Percentiles rank a stretch among this genome's conserved stretches.
Conservation (phyloP, 768 basidiomycete genomes). For the Mycena sanguinolenta region DNA sequence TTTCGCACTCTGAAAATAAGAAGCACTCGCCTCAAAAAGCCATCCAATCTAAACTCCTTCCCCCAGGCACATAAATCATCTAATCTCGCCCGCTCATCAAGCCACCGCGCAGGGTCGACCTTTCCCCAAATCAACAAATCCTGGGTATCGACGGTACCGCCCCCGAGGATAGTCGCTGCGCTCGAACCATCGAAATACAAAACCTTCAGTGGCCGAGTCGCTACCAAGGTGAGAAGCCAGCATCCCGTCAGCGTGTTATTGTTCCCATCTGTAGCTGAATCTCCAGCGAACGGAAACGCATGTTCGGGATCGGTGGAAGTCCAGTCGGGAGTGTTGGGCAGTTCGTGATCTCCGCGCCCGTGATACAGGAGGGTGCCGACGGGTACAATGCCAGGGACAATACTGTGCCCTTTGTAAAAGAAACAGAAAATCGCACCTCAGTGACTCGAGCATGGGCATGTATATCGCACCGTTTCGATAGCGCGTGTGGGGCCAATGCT, state of each 20-base stretch:
- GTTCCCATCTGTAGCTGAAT: not conserved
- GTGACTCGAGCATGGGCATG: no score
- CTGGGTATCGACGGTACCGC: slow-evolving; percentile 1
- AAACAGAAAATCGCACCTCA: not conserved
- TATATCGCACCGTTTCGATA: slow-evolving; percentile 43
- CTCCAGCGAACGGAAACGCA: slow-evolving; percentile 25
- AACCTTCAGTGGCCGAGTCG: slow-evolving; percentile 8
- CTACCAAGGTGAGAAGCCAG: slow-evolving; percentile 47
- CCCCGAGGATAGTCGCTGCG: slow-evolving; percentile 1
- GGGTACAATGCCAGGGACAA: slow-evolving; percentile 39
- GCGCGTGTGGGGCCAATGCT: slow-evolving; percentile 52
- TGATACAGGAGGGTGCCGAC: slow-evolving; percentile 44
- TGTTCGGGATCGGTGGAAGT: slow-evolving; percentile 42
- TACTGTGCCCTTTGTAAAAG: slow-evolving; percentile 36
- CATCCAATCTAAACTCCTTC: slow-evolving; percentile 8
- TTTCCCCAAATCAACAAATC: slow-evolving; percentile 12
- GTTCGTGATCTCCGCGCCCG: slow-evolving; percentile 28
- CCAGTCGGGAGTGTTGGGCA: slow-evolving; percentile 39
- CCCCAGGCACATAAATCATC: slow-evolving; percentile 22
- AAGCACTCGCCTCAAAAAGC: slow-evolving; percentile 13
- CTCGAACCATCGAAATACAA: slow-evolving; percentile 23
- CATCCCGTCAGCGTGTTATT: slow-evolving; percentile 40
- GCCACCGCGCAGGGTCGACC: not conserved
- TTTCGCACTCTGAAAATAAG: no score
- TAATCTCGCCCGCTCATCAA: slow-evolving; percentile 44